Evolutionary conservation across 805 yeast genomes (phyloP).

Genomic region (Starmerella floricola): DNA sequence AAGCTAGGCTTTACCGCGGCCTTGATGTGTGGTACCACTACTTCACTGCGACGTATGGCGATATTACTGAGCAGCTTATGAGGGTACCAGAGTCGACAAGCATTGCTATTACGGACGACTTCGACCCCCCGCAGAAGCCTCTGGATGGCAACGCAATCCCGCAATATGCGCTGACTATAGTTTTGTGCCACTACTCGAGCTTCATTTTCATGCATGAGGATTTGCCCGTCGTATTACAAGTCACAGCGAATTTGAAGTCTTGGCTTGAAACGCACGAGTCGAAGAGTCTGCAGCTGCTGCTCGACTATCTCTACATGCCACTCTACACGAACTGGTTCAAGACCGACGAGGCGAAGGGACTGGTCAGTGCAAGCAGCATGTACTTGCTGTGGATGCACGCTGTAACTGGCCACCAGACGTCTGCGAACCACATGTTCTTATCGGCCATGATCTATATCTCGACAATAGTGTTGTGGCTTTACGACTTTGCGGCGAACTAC

Average conservation of each 20-base stretch:
- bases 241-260: constrained; percentile 22
- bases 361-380: constrained; percentile 24
- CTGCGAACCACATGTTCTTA: constrained; percentile 20
- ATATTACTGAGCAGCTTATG: constrained; percentile 23
- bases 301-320: constrained; percentile 25
- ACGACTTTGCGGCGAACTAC: constrained; percentile 17
- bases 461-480: constrained; percentile 25
- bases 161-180: constrained; percentile 22
- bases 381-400: constrained; percentile 24
- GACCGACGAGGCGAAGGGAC: constrained; percentile 24
- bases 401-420: constrained; percentile 17
- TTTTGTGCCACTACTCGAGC: constrained; percentile 25
- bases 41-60: constrained; percentile 24
- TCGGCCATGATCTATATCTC: constrained; percentile 25
- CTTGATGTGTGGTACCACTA: constrained; percentile 26
- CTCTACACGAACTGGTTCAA: constrained; percentile 24
- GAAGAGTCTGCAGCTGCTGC: constrained; percentile 12
- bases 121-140: constrained; percentile 13
- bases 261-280: constrained; percentile 17
- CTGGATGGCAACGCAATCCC: constrained; percentile 20
- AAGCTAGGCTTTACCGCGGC: constrained; percentile 25
- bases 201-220: constrained; percentile 26
- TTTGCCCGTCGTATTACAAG: constrained; percentile 24
- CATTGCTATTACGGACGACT: constrained; percentile 18
- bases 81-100: constrained; percentile 16